Percentiles rank a stretch among this genome's conserved stretches.
Conservation (phyloP, 495 filamentous ascomycete species). For the Mycothermus thermophilus region DNA sequence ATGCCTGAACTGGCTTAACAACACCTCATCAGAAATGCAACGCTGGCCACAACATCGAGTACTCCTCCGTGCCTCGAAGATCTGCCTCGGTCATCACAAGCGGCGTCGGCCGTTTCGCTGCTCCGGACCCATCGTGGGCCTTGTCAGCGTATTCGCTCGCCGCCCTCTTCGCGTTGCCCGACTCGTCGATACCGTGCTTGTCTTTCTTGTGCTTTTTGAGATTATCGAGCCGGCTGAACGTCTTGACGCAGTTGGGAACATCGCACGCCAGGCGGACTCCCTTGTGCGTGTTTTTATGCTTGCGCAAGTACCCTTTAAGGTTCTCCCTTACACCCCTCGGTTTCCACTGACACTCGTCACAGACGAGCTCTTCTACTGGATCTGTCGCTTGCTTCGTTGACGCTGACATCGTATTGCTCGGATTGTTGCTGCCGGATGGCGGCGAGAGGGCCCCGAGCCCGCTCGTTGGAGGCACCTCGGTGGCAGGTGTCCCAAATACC, state of each 20-base stretch:
- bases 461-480: constrained; percentile 2
- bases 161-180: constrained; percentile 10
- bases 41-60: constrained; percentile 24
- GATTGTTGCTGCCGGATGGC: background rate
- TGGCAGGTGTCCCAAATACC: constrained; percentile 5
- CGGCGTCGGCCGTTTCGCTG: no score
- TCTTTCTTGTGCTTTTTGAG: constrained; percentile 29
- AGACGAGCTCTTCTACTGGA: constrained; percentile 19
- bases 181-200: constrained; percentile 24
- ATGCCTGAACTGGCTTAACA: no score
- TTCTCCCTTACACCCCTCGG: constrained; percentile 24
- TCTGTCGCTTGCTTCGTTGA: background rate
- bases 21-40: constrained; percentile 16
- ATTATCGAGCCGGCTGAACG: constrained; percentile 32
- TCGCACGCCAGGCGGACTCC: constrained; percentile 21
- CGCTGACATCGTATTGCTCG: background rate
- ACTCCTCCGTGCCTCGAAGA: constrained; percentile 12
- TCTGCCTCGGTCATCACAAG: constrained; percentile 12
- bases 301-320: constrained; percentile 24
- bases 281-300: constrained; percentile 28
- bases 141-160: constrained; percentile 7
- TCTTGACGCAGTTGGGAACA: constrained; percentile 21
- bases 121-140: constrained; percentile 7
- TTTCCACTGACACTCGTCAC: constrained; percentile 27
- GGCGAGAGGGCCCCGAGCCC: constrained; percentile 7